Conservation (phyloP, 805 yeast genomes). For the Clavispora santaluciae region DNA sequence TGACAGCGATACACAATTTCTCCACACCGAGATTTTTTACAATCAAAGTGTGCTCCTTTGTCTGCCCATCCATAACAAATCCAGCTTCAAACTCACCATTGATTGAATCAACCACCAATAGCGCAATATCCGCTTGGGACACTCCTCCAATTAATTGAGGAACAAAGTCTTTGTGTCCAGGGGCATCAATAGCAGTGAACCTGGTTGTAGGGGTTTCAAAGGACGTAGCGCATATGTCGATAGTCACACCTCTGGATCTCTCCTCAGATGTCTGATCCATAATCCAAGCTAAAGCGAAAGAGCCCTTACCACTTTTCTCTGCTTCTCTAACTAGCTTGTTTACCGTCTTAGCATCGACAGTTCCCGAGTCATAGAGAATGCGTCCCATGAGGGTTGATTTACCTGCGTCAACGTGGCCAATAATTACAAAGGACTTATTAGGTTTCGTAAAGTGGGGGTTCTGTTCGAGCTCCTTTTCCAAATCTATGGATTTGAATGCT, state of each 20-base stretch:
- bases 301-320: slow-evolving; percentile 63
- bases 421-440: slow-evolving; percentile 66
- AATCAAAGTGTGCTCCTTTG: slow-evolving; percentile 70
- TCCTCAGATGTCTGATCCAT: slow-evolving; percentile 80
- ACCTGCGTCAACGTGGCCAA: slow-evolving; percentile 86
- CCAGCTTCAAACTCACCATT: slow-evolving; percentile 70
- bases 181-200: slow-evolving; percentile 77
- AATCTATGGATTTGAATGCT: slow-evolving; percentile 41
- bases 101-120: slow-evolving; percentile 64
- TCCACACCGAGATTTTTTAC: slow-evolving; percentile 66
- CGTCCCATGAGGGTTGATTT: slow-evolving; percentile 79
- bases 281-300: slow-evolving; percentile 82
- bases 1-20: slow-evolving; percentile 55
- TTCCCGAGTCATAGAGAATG: slow-evolving; percentile 59
- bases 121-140: slow-evolving; percentile 70
- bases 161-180: slow-evolving; percentile 78
- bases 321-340: slow-evolving; percentile 62
- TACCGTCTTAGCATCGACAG: slow-evolving; percentile 59
- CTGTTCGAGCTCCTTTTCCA: slow-evolving; percentile 33
- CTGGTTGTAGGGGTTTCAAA: slow-evolving; percentile 52
- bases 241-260: slow-evolving; percentile 70
- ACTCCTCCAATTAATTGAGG: slow-evolving; percentile 87
- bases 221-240: slow-evolving; percentile 66
- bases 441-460: slow-evolving; percentile 42
- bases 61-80: slow-evolving; percentile 63